A percentile compares a stretch with the other conserved stretches of the same genome.
These are phyloP conservation scores for Grosmannia clavigera DNA, from an alignment of 2,329 filamentous ascomycete genomes.

Conservation along the genomic window DNA sequence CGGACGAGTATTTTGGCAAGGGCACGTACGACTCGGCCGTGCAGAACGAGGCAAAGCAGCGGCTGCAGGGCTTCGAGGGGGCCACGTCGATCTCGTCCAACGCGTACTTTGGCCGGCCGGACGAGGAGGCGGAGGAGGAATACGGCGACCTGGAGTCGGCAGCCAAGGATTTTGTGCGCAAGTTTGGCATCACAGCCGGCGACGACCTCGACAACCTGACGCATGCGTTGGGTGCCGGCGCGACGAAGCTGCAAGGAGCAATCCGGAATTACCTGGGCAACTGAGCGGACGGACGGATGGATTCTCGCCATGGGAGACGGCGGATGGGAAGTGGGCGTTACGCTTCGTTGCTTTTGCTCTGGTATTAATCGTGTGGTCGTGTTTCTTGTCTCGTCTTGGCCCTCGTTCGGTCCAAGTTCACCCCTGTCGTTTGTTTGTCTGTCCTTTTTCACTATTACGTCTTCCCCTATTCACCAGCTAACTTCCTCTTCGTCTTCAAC, in stretches of 20 bases:
- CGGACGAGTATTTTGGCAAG: conserved; percentile 96
- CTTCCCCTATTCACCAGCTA: background rate
- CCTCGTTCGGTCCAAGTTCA: background rate
- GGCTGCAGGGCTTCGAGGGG: conserved; percentile 86
- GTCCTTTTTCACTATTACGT: background rate
- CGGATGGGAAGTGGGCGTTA: background rate
- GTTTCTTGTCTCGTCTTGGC: background rate
- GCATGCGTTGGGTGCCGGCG: conserved; percentile 73
- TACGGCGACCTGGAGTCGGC: conserved; percentile 89
- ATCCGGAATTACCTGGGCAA: conserved; percentile 52
- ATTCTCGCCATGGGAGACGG: background rate
- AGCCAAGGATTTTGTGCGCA: conserved; percentile 90
- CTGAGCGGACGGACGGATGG: conserved; percentile 17
- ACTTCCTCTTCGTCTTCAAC: background rate
- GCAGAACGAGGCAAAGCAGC: conserved; percentile 73
- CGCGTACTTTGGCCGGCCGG: conserved; percentile 89
- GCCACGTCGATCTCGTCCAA: conserved; percentile 89
- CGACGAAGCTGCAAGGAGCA: conserved; percentile 67
- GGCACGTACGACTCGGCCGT: conserved; percentile 69
- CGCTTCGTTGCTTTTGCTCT: background rate
- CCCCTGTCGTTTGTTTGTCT: background rate
- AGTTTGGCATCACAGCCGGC: conserved; percentile 88
- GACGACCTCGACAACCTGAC: conserved; percentile 91
- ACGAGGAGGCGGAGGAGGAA: conserved; percentile 59
- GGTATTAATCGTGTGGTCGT: background rate